Conservation (phyloP, 176 grass and related monocot species). For the Triticum dicoccoides region DNA sequence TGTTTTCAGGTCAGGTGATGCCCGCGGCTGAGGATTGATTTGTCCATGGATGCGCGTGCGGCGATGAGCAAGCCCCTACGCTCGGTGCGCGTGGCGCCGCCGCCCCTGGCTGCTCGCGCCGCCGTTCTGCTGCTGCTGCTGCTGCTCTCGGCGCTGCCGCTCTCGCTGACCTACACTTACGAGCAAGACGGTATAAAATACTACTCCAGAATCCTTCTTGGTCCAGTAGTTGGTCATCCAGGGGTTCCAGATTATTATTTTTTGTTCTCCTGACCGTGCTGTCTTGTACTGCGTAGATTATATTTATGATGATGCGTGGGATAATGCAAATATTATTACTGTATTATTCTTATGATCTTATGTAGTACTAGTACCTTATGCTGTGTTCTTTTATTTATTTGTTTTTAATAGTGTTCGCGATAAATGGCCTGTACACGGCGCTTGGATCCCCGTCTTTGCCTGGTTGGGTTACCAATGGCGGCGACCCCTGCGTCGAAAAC, state of each 20-base stretch:
- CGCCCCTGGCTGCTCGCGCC: constrained; percentile 11
- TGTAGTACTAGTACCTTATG: not conserved
- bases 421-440: constrained; percentile 83
- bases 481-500: constrained; percentile 73
- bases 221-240: not conserved
- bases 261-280: not conserved
- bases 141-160: constrained; percentile 39
- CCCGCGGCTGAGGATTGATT: not conserved
- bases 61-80: not conserved
- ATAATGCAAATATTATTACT: not conserved
- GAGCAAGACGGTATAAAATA: constrained; percentile 49
- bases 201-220: not conserved
- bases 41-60: constrained; percentile 9
- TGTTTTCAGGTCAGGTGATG: constrained; percentile 22
- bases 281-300: not conserved
- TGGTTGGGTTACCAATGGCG: constrained; percentile 72
- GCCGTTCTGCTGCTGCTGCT: constrained; percentile 26
- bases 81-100: not conserved
- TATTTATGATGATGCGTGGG: not conserved
- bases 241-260: not conserved
- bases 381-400: not conserved
- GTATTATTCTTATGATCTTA: not conserved
- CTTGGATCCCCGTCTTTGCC: constrained; percentile 65
- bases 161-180: constrained; percentile 43
- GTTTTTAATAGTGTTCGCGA: constrained; percentile 63